Conservation (phyloP, 192 early-diverging fungal genomes). For the Gamsiella multidivaricata region DNA sequence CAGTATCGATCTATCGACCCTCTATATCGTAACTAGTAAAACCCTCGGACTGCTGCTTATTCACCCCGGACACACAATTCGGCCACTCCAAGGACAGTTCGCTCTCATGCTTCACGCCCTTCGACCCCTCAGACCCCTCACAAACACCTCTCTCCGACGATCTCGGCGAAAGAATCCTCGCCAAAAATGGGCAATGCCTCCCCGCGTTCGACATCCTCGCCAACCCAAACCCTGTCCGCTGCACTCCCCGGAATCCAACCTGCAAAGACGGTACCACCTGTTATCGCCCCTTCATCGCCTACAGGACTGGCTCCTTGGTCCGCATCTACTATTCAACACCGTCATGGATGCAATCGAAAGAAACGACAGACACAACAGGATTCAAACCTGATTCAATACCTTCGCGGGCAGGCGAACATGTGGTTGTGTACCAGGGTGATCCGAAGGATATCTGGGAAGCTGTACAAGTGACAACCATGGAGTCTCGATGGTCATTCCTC, state of each 20-base stretch:
- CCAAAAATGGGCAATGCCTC: constrained; percentile 38
- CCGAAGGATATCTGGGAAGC: constrained; percentile 78
- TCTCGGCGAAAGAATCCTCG: constrained; percentile 15
- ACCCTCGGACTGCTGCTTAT: constrained; percentile 66
- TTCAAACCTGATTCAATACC: not conserved
- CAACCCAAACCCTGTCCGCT: constrained; percentile 39
- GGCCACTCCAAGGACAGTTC: constrained; percentile 58
- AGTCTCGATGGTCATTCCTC: constrained; percentile 63
- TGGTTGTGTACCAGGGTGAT: constrained; percentile 73
- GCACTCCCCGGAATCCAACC: constrained; percentile 47
- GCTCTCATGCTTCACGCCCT: constrained; percentile 64
- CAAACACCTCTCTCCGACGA: constrained; percentile 7
- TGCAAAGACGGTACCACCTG: constrained; percentile 34
- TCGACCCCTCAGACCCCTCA: constrained; percentile 14
- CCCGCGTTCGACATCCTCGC: constrained; percentile 56
- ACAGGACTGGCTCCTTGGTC: constrained; percentile 58
- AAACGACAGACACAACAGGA: constrained; percentile 2
- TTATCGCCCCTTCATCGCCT: constrained; percentile 68
- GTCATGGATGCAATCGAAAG: constrained; percentile 28
- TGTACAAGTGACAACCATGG: constrained; percentile 72
- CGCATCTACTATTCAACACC: constrained; percentile 64
- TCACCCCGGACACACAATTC: constrained; percentile 62
- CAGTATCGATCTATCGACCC: not conserved
- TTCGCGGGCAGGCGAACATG: constrained; percentile 35
- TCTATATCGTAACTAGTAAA: constrained; percentile 11